Percentiles rank a stretch among this genome's conserved stretches.
Evolutionary conservation across 1,139 yeast species (phyloP).

Genomic region (Taphrina flavorubra): DNA sequence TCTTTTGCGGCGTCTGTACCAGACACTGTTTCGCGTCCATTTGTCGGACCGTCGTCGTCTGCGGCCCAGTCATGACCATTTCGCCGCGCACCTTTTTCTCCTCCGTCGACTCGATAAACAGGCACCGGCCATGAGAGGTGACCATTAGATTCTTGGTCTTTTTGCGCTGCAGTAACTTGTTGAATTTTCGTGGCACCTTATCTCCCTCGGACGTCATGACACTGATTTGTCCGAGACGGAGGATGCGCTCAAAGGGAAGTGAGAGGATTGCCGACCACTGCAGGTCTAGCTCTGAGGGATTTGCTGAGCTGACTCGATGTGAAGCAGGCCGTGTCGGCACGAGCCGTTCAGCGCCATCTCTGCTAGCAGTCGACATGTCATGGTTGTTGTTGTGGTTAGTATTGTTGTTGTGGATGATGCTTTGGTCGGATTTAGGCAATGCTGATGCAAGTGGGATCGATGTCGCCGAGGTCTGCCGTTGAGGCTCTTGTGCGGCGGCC

Average conservation of each 20-base stretch:
- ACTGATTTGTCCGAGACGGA: constrained; percentile 41
- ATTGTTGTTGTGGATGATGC: no score
- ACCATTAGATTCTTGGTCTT: constrained; percentile 39
- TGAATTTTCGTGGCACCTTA: constrained; percentile 33
- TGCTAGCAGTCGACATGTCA: background rate
- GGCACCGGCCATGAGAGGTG: constrained; percentile 41
- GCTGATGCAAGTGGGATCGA: constrained; percentile 9
- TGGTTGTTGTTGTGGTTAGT: background rate
- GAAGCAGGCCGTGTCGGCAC: constrained; percentile 32
- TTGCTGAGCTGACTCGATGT: constrained; percentile 44
- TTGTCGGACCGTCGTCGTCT: constrained; percentile 15
- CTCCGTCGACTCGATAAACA: constrained; percentile 38
- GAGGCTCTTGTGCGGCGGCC: background rate
- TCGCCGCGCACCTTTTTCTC: constrained; percentile 35
- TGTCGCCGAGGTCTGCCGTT: background rate
- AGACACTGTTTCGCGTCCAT: constrained; percentile 24
- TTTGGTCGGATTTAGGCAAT: background rate
- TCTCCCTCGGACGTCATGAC: constrained; percentile 38
- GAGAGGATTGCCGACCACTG: constrained; percentile 47
- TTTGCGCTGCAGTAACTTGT: constrained; percentile 38
- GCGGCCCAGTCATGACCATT: constrained; percentile 25
- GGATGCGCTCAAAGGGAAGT: constrained; percentile 49
- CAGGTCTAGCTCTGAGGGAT: constrained; percentile 44
- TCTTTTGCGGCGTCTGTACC: constrained; percentile 39
- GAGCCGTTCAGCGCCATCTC: background rate